A percentile compares a stretch with the other conserved stretches of the same genome.
These are phyloP conservation scores for Auriscalpium microsporum DNA, from an alignment of 768 basidiomycete species.

Conservation along the genomic window DNA sequence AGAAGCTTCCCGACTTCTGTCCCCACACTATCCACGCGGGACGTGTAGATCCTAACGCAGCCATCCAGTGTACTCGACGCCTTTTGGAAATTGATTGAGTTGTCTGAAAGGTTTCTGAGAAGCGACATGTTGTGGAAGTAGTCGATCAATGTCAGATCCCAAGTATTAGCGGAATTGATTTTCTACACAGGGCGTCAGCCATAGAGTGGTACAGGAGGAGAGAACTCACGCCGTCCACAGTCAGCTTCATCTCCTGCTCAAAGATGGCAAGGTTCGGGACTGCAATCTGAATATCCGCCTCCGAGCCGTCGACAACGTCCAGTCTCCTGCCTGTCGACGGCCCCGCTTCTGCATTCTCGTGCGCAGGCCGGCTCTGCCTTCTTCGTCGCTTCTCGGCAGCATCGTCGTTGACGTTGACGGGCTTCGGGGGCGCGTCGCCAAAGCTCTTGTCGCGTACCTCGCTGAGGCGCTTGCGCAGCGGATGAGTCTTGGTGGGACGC, in stretches of 20 bases:
- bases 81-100: constrained; percentile 98
- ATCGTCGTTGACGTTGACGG: constrained; percentile 67
- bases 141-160: constrained; percentile 97
- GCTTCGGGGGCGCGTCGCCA: constrained; percentile 32
- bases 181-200: constrained; percentile 48
- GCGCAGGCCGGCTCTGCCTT: constrained; percentile 56
- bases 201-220: background rate
- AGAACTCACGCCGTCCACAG: constrained; percentile 80
- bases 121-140: constrained; percentile 99
- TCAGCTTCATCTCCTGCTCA: constrained; percentile 99
- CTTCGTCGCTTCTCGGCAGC: constrained; percentile 77
- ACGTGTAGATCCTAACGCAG: constrained; percentile 99
- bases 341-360: constrained; percentile 48
- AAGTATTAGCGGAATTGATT: constrained; percentile 97
- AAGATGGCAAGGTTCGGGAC: constrained; percentile 82
- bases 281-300: constrained; percentile 59
- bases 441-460: constrained; percentile 43
- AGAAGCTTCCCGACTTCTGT: constrained; percentile 95
- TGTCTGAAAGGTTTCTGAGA: constrained; percentile 84
- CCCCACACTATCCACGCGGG: constrained; percentile 92
- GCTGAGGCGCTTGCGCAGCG: constrained; percentile 44
- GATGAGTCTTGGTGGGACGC: constrained; percentile 4
- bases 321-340: constrained; percentile 44
- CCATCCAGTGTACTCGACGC: constrained; percentile 96
- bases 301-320: constrained; percentile 48